Conservation (phyloP, 2,329 filamentous ascomycete genomes). For the Aspergillus fumigatus region DNA sequence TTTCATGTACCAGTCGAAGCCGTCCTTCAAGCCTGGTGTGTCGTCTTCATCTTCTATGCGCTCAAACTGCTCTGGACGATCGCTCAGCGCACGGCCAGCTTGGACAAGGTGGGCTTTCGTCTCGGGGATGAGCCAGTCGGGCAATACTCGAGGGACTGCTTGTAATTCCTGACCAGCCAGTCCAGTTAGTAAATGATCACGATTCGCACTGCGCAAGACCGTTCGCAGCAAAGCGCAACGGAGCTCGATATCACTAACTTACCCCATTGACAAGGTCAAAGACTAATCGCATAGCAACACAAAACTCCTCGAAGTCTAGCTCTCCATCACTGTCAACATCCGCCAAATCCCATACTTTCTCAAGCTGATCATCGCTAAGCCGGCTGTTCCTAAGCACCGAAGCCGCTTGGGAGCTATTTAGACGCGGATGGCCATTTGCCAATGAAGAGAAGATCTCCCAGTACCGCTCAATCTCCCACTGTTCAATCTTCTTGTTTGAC, state of each 20-base stretch:
- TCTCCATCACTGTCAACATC: constrained; percentile 97
- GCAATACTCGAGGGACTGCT: constrained; percentile 79
- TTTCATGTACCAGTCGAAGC: constrained; percentile 99
- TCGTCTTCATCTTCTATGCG: constrained; percentile 75
- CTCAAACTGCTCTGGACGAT: constrained; percentile 78
- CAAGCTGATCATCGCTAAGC: constrained; percentile 77
- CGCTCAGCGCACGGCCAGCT: constrained; percentile 72
- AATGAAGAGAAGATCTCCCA: constrained; percentile 75
- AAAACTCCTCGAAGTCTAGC: constrained; percentile 98
- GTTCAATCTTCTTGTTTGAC: constrained; percentile 54
- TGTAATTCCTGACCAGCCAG: constrained; percentile 63
- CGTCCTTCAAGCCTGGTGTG: constrained; percentile 80
- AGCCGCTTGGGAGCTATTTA: constrained; percentile 66
- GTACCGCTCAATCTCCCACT: constrained; percentile 71
- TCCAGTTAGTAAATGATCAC: neutral
- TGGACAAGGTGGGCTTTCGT: constrained; percentile 89
- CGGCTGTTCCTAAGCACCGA: constrained; percentile 69
- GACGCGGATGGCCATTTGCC: constrained; percentile 58
- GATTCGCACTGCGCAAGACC: neutral
- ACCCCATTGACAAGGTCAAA: constrained; percentile 97
- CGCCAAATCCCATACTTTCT: constrained; percentile 93
- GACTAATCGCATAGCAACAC: constrained; percentile 95
- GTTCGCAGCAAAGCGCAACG: neutral
- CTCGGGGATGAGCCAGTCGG: constrained; percentile 96
- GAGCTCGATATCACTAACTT: constrained; percentile 32